These are phyloP conservation scores for Neonothopanus nambi DNA, from an alignment of 1,284 basidiomycete genomes.

Conservation along the genomic window DNA sequence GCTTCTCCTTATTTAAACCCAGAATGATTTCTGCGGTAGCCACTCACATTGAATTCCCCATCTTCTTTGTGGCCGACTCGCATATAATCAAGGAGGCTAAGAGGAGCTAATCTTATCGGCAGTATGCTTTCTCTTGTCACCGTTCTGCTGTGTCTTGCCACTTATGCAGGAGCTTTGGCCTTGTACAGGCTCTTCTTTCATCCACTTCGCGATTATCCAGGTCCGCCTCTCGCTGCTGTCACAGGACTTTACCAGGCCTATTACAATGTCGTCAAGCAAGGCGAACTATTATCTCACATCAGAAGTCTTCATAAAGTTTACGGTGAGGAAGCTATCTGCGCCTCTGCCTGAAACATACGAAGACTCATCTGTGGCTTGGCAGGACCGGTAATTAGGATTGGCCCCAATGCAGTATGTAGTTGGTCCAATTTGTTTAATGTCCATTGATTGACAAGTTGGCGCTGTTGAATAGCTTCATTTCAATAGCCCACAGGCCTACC, in stretches of 20 bases:
- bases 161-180: not conserved
- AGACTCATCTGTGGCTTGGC: not conserved
- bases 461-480: constrained; percentile 9
- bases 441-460: not conserved
- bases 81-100: too few species aligned
- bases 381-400: constrained; percentile 12
- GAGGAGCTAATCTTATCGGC: too few species aligned
- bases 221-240: constrained; percentile 7
- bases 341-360: not conserved
- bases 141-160: too few species aligned
- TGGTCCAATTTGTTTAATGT: not conserved
- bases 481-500: constrained; percentile 7
- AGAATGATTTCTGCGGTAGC: too few species aligned
- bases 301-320: constrained; percentile 1
- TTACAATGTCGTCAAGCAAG: constrained; percentile 6
- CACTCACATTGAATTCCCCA: too few species aligned
- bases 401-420: constrained; percentile 10
- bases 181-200: constrained; percentile 8
- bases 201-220: constrained; percentile 10
- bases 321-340: not conserved
- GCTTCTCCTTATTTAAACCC: too few species aligned
- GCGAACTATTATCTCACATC: constrained; percentile 1
- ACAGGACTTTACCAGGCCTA: constrained; percentile 8
- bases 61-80: too few species aligned
- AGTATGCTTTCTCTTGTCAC: too few species aligned